These are phyloP conservation scores for Clonostachys rosea DNA, from an alignment of 2,329 filamentous ascomycete genomes.

Conservation along the genomic window DNA sequence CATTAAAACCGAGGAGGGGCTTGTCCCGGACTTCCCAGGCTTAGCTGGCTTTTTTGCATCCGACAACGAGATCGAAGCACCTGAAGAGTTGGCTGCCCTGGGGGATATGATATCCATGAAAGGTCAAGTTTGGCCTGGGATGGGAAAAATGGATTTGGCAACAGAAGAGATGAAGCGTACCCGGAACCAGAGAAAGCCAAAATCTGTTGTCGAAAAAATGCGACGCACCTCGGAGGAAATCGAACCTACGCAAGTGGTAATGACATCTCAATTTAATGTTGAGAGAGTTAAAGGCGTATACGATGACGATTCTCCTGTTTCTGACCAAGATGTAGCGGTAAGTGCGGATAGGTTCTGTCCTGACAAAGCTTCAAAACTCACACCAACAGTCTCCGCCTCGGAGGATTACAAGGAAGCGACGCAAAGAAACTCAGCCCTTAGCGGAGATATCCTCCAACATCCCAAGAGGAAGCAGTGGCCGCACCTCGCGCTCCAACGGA, in stretches of 20 bases:
- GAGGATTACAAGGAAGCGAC: conserved; percentile 19
- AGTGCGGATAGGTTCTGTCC: conserved; percentile 10
- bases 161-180: conserved; percentile 68
- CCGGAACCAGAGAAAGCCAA: conserved; percentile 74
- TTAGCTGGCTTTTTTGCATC: conserved; percentile 18
- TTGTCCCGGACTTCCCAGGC: conserved; percentile 15
- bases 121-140: conserved; percentile 70
- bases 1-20: conserved; percentile 20
- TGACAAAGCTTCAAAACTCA: background rate
- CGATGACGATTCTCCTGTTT: conserved; percentile 44
- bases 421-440: conserved; percentile 22
- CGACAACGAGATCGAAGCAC: conserved; percentile 17
- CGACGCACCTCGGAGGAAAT: conserved; percentile 59
- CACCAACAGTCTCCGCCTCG: conserved; percentile 13
- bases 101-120: conserved; percentile 48
- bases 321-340: conserved; percentile 36
- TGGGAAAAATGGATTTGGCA: conserved; percentile 78
- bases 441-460: conserved; percentile 26
- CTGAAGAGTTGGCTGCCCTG: conserved; percentile 15
- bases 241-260: conserved; percentile 60
- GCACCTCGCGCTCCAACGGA: background rate
- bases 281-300: conserved; percentile 54
- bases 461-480: conserved; percentile 11
- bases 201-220: conserved; percentile 65
- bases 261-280: conserved; percentile 45